A percentile compares a stretch with the other conserved stretches of the same genome.
Conservation (phyloP, 2,329 filamentous ascomycete genomes). For the Colletotrichum tropicicola region DNA sequence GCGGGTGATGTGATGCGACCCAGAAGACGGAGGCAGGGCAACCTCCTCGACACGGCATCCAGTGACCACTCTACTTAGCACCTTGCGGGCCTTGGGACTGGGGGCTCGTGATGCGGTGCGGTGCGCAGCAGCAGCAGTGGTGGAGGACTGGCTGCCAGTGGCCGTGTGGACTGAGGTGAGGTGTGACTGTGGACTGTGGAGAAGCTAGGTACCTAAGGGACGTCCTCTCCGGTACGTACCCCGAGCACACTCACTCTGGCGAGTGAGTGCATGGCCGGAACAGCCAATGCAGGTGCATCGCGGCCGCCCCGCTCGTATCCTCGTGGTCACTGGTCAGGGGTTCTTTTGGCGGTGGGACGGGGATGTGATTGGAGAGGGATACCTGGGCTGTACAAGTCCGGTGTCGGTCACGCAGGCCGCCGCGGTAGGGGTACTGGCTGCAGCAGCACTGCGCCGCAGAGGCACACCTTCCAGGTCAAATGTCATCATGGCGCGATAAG, state of each 20-base stretch:
- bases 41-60: not conserved
- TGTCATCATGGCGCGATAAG: conserved; percentile 33
- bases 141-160: conserved; percentile 2
- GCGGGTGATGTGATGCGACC: not conserved
- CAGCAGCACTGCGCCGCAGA: no score
- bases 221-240: no score
- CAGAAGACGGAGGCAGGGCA: not conserved
- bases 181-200: no score
- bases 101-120: conserved; percentile 29
- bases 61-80: conserved; percentile 2
- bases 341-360: conserved; percentile 8
- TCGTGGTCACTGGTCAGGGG: conserved; percentile 29
- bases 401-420: conserved; percentile 18
- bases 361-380: conserved; percentile 22
- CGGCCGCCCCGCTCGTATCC: conserved; percentile 24
- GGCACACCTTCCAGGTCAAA: no score
- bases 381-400: conserved; percentile 27
- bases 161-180: not conserved
- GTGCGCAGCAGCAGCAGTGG: conserved; percentile 12
- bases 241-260: no score
- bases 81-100: conserved; percentile 5
- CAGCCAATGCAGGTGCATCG: conserved; percentile 33
- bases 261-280: conserved; percentile 9
- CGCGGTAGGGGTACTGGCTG: conserved; percentile 24
- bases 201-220: no score